These are phyloP conservation scores for Thelonectria blattea DNA, from an alignment of 2,329 filamentous ascomycete species.

Conservation along the genomic window DNA sequence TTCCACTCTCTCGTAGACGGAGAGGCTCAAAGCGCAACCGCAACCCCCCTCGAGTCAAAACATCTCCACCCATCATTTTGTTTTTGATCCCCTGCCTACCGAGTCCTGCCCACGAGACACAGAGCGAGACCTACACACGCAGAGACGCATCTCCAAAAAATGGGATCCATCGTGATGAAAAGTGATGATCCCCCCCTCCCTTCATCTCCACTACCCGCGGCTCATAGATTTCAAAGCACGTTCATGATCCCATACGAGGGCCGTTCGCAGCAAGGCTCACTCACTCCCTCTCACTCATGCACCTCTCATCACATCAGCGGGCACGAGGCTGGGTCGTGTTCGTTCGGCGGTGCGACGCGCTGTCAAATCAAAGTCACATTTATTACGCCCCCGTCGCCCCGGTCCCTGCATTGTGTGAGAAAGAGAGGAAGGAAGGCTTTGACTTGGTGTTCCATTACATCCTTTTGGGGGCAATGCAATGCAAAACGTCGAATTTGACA, in stretches of 20 bases:
- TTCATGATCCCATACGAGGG: not conserved
- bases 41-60: no score
- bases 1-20: no score
- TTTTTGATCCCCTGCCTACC: no score
- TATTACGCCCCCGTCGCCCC: constrained; percentile 8
- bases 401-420: constrained; percentile 2
- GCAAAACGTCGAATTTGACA: not conserved
- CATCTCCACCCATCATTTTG: no score
- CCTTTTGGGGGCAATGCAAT: no score
- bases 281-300: not conserved
- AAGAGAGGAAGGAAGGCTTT: no score
- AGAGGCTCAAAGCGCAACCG: not conserved
- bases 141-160: no score
- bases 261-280: constrained; percentile 1
- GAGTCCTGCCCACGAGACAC: no score
- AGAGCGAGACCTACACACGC: no score
- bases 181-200: not conserved
- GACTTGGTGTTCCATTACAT: no score
- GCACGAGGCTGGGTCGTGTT: not conserved
- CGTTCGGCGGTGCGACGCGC: constrained; percentile 1
- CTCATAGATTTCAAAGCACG: not conserved
- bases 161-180: not conserved
- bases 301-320: not conserved
- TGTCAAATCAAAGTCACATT: constrained; percentile 4
- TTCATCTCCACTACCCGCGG: not conserved